Base-by-base conservation (phyloP, 495 filamentous ascomycete species). In the Cercophora newfieldiana region DNA sequence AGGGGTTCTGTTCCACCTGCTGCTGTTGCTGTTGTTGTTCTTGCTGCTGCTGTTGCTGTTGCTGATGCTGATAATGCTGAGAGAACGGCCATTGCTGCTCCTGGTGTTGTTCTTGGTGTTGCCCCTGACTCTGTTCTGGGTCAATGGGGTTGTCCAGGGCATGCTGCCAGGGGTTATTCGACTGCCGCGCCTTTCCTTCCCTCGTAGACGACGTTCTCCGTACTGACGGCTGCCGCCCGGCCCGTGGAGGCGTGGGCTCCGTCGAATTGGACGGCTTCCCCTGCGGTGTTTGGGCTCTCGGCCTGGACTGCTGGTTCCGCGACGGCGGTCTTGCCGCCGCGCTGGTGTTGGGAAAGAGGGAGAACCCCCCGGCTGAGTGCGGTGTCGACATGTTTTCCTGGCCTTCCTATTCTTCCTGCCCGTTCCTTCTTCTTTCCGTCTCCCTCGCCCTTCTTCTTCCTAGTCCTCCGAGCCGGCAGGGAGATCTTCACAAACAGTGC, bases 331-430 rank as follows among this genome's bases (percentile, higher is more conserved):
- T 72, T 22, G 74, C 56, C 28, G 33, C 48, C 58, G 31, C 73
- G 61, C 71, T 83, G 26, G 79, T 71, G 63, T 74, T 80, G 22
- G 81, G 81, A 70, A 83, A 83, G 66, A 83, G 80, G 67, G 81
- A 83, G 71, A 83, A 81, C 44, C 81, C 80, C 67, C 81, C 81
- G 7, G 77, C 71, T 2, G 75, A 66, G 12, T 68, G 75, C 51
- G 70, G 72, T 49, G 76, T 72, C 44, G 79, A 78, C 72, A 72
- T 77, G 58, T 57, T 69, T 65, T 64, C 3, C 37, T n/a, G 33
- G 3, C 10, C 37, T 14, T 44, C 4, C 10, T 14, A 2, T 44
- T 53, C 19, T 7, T 16, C 1, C 16, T 29, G n/a, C 12, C 14
- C 16, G 26, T 24, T 53, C 19, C 47, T 63, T 22, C 49, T 21